Conservation (phyloP, 208 protist genomes). For the Spongospora subterranea region DNA sequence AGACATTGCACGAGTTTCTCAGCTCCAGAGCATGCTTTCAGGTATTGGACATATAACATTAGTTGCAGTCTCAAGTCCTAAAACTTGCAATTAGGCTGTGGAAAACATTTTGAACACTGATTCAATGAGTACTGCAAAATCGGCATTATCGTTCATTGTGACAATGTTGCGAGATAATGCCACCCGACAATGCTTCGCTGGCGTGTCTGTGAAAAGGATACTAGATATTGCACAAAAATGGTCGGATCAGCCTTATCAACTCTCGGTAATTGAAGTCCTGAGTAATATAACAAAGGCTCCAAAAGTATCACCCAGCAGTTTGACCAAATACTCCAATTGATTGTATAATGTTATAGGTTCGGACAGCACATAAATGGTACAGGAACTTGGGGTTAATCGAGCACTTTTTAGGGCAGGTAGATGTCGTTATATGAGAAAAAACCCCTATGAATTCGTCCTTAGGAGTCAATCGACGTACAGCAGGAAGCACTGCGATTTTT, state of each 20-base stretch:
- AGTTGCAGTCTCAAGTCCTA: neutral
- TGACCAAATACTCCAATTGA: neutral
- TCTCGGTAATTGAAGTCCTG: neutral
- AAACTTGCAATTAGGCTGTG: neutral
- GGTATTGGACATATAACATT: neutral
- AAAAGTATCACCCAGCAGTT: neutral
- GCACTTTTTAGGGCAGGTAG: conserved; percentile 29
- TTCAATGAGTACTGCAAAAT: neutral
- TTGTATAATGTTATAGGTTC: conserved; percentile 3
- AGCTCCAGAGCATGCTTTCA: conserved; percentile 30
- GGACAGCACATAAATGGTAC: conserved; percentile 24
- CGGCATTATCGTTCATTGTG: conserved; percentile 54
- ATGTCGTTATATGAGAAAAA: neutral
- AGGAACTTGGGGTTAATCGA: conserved; percentile 6
- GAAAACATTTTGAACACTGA: conserved; percentile 10
- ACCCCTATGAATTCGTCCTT: neutral
- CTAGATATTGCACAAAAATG: conserved; percentile 9
- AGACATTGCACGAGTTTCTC: conserved; percentile 42
- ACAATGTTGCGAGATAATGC: conserved; percentile 49
- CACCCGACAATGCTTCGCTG: neutral
- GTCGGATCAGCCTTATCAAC: neutral
- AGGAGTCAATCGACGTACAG: conserved; percentile 32
- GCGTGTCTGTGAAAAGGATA: conserved; percentile 1
- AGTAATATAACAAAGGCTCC: conserved; percentile 25
- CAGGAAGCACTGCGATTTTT: conserved; percentile 37